Base-by-base conservation (phyloP, 1,139 yeast species). In the Taphrina confusa region DNA sequence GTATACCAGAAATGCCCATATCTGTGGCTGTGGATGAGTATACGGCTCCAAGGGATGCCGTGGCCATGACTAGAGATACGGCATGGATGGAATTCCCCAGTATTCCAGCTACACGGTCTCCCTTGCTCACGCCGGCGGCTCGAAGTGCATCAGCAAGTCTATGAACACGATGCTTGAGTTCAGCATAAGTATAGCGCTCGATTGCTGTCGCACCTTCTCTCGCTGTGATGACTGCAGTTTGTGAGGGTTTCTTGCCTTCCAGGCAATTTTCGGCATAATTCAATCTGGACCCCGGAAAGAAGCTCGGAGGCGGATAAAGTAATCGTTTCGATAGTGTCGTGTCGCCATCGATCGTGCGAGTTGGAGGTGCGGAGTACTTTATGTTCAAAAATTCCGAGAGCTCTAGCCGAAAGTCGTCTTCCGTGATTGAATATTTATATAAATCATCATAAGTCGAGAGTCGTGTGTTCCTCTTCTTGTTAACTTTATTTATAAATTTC, bases 1-100 rank as follows among this genome's bases (percentile, higher is more conserved):
- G 57, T 30, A 65, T 66, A 6, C 66, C 58, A 11, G 45, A 57
- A 9, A 63, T 59, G 25, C 68, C 68, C 44, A 65, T 66, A 40
- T 66, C 68, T 9, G 65, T 54, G n/a, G 66, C 62, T 6, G 67
- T 66, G 20, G 68, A 63, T 11, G 67, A 64, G 65, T 67, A 65
- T 5, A 66, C 61, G 3, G 62, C 68, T 18, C 68, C 68, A 12
- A 65, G 45, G 6, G 67, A 51, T 4, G 68, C 62, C 1, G 65
- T 60, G 3, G 68, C 68, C 9, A 65, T 54, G 9, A 66, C 37
- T 3, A 64, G 47, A 11, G 65, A 57, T 18, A 65, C 59, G 14
- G 68, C 63, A 12, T 60, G 55, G 33, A 56, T 61, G 28, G 65
- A 65, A 28, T 65, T 65, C 18, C 64, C 61, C n/a, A 65, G 66